These are phyloP conservation scores for Boletus rex-veris DNA, from an alignment of 768 basidiomycete genomes.

Conservation along the genomic window DNA sequence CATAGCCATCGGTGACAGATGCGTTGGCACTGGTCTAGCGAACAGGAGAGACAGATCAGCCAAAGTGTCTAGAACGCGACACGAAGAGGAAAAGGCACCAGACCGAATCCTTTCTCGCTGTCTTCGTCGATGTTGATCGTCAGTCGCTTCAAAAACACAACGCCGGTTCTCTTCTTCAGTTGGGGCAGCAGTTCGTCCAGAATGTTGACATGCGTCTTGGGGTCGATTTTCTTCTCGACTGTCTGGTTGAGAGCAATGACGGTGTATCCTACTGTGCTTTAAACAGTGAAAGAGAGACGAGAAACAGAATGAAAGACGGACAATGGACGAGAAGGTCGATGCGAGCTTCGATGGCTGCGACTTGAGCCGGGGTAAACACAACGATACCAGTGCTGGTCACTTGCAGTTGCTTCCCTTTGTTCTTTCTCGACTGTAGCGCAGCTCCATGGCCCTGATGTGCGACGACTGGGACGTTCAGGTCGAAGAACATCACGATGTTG, in stretches of 20 bases:
- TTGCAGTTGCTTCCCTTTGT: constrained; percentile 36
- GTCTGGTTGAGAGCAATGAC: constrained; percentile 76
- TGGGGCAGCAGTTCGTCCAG: constrained; percentile 58
- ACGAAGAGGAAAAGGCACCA: constrained; percentile 43
- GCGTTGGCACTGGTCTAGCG: constrained; percentile 71
- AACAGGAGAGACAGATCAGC: background rate
- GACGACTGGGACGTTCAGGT: constrained; percentile 58
- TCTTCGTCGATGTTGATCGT: constrained; percentile 80
- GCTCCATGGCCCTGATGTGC: constrained; percentile 17
- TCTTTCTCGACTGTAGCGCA: constrained; percentile 22
- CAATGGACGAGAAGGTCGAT: constrained; percentile 72
- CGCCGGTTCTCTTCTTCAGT: constrained; percentile 53
- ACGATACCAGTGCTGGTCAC: constrained; percentile 16
- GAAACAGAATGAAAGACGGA: constrained; percentile 34
- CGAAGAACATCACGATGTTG: constrained; percentile 51
- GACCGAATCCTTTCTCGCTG: constrained; percentile 81
- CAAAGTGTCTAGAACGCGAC: too few species aligned
- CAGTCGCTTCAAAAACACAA: constrained; percentile 69
- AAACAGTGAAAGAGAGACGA: constrained; percentile 1
- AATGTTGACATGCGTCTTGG: constrained; percentile 63
- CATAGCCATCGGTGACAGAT: constrained; percentile 60
- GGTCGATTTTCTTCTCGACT: constrained; percentile 66
- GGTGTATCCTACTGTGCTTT: constrained; percentile 74
- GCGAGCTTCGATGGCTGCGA: constrained; percentile 55
- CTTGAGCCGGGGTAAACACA: constrained; percentile 52